These are phyloP conservation scores for Cystobasidium slooffiae DNA, from an alignment of 1,284 basidiomycete genomes.

Conservation along the genomic window DNA sequence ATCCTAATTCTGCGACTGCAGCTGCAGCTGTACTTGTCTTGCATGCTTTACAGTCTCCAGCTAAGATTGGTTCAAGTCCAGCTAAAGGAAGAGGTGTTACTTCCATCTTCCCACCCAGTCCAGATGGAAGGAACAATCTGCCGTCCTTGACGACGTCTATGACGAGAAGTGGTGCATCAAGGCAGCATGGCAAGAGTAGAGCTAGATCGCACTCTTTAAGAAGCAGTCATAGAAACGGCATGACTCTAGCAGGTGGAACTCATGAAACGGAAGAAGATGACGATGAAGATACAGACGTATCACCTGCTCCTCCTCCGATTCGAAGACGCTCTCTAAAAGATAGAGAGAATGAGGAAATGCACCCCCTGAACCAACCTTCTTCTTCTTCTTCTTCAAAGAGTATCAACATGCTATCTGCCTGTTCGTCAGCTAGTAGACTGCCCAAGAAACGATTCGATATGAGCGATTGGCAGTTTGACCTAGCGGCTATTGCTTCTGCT, in stretches of 20 bases:
- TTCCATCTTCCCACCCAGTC: slow-evolving; percentile 38
- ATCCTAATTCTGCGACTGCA: background rate
- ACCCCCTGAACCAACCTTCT: background rate
- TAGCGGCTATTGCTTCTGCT: slow-evolving; percentile 47
- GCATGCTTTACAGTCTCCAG: slow-evolving; percentile 29
- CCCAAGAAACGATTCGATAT: slow-evolving; percentile 50
- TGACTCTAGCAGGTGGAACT: background rate
- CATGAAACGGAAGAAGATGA: background rate
- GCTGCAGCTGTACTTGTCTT: slow-evolving; percentile 22
- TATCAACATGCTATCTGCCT: background rate
- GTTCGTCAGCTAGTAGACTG: too few species aligned
- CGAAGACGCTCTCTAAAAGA: slow-evolving; percentile 23
- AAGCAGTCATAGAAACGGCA: background rate
- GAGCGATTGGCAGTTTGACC: slow-evolving; percentile 51
- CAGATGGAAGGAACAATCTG: background rate
- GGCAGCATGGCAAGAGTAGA: background rate
- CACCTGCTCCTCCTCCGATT: background rate
- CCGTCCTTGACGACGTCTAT: background rate
- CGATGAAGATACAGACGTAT: slow-evolving; percentile 13
- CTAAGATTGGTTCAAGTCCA: slow-evolving; percentile 37
- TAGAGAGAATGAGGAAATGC: background rate
- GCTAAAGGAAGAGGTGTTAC: slow-evolving; percentile 18
- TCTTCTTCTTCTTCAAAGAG: background rate
- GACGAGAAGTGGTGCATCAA: background rate
- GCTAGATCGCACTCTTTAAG: slow-evolving; percentile 1